Percentiles rank a stretch among this genome's conserved stretches.
phyloP scores from a whole-genome alignment of 2,329 filamentous ascomycete genomes.

The Diplodia mutila region DNA sequence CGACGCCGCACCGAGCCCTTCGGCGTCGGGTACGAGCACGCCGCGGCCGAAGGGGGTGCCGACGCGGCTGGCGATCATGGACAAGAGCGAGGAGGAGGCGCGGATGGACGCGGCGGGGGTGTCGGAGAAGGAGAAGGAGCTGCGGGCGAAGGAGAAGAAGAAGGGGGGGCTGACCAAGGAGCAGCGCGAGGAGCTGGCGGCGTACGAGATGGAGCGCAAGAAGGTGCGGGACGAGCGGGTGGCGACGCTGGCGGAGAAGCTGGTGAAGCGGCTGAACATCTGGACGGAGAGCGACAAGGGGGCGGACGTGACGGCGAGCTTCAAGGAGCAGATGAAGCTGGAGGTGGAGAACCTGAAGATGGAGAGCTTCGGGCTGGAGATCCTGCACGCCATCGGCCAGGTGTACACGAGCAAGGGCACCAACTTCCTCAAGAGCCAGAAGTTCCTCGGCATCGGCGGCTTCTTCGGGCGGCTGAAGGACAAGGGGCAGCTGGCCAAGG shows the following conservation, averaged over 20 bases:
- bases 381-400: slow-evolving; percentile 89
- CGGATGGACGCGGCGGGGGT: slow-evolving; percentile 67
- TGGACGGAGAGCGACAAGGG: slow-evolving; percentile 98
- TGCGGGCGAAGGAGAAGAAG: slow-evolving; percentile 84
- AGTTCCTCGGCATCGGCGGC: slow-evolving; percentile 92
- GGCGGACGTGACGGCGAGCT: slow-evolving; percentile 79
- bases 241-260: slow-evolving; percentile 78
- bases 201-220: slow-evolving; percentile 84
- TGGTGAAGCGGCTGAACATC: slow-evolving; percentile 85
- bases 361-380: slow-evolving; percentile 97
- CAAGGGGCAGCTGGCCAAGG: slow-evolving; percentile 95
- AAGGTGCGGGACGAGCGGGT: slow-evolving; percentile 87
- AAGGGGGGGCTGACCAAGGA: slow-evolving; percentile 86
- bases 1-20: slow-evolving; percentile 30
- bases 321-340: slow-evolving; percentile 90
- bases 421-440: slow-evolving; percentile 88
- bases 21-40: slow-evolving; percentile 51
- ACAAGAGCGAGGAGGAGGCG: slow-evolving; percentile 79
- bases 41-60: slow-evolving; percentile 61
- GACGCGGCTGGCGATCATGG: slow-evolving; percentile 83
- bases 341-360: slow-evolving; percentile 99
- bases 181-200: slow-evolving; percentile 87
- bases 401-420: slow-evolving; percentile 89
- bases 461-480: slow-evolving; percentile 95
- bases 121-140: slow-evolving; percentile 73